Percentiles rank a stretch among this genome's conserved stretches.
These are phyloP conservation scores for Yamadazyma endophytica DNA, from an alignment of 805 yeast genomes.

Conservation along the genomic window DNA sequence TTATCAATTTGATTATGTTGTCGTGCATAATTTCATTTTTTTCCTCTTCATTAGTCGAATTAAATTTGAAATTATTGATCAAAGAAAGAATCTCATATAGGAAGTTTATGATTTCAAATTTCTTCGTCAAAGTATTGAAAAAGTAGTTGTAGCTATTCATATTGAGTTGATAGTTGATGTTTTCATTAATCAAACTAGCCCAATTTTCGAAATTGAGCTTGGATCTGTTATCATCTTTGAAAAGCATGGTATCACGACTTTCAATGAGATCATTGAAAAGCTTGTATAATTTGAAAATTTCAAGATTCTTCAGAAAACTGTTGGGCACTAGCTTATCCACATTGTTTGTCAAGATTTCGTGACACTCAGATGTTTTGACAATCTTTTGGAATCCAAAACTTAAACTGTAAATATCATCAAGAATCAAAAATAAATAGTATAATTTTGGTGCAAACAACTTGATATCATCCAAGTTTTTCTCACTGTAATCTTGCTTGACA, in stretches of 20 bases:
- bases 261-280: constrained; percentile 14
- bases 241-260: constrained; percentile 11
- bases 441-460: constrained; percentile 38
- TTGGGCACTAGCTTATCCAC: constrained; percentile 14
- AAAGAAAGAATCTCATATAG: constrained; percentile 25
- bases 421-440: constrained; percentile 42
- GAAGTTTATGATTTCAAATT: constrained; percentile 32
- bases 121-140: constrained; percentile 25
- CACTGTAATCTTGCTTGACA: constrained; percentile 16
- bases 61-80: constrained; percentile 9
- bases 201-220: constrained; percentile 4
- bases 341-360: constrained; percentile 10
- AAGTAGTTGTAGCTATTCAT: constrained; percentile 16
- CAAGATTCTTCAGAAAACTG: constrained; percentile 11
- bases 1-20: constrained; percentile 33
- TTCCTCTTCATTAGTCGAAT: constrained; percentile 14
- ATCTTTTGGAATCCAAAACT: constrained; percentile 29
- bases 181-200: constrained; percentile 14
- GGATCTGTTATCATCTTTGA: neutral
- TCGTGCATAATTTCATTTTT: constrained; percentile 24
- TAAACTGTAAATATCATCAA: constrained; percentile 29
- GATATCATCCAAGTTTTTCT: constrained; percentile 18
- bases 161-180: constrained; percentile 2
- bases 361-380: constrained; percentile 5
- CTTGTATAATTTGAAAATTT: no score